These are phyloP conservation scores for Euryodendron excelsum DNA, from an alignment of 148 eudicot genomes.

Conservation along the genomic window DNA sequence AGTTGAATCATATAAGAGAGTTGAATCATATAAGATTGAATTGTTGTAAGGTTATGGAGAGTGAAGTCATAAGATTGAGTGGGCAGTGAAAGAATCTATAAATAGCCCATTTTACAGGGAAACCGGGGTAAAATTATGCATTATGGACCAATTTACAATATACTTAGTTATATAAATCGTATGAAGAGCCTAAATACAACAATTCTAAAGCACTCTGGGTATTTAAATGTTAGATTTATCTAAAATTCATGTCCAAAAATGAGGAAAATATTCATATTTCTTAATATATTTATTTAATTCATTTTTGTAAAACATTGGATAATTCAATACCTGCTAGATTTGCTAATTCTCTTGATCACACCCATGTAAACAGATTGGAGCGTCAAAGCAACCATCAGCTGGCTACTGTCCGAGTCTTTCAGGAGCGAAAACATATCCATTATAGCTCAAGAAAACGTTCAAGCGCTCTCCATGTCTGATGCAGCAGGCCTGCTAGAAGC, in stretches of 20 bases:
- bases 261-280: too few relatives aligned
- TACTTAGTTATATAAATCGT: too few relatives aligned
- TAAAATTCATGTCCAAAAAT: too few relatives aligned
- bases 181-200: not conserved
- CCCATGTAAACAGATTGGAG: conserved; percentile 50
- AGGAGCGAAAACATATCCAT: conserved; percentile 44
- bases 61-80: not conserved
- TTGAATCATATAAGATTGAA: too few relatives aligned
- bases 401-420: conserved; percentile 41
- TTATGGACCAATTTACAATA: not conserved
- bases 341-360: conserved; percentile 6
- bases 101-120: not conserved
- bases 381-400: conserved; percentile 53
- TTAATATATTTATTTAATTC: too few relatives aligned
- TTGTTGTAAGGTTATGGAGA: not conserved
- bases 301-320: not conserved
- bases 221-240: too few relatives aligned
- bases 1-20: too few relatives aligned
- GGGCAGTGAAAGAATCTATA: not conserved
- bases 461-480: conserved; percentile 36
- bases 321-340: not conserved
- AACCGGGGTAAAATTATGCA: too few relatives aligned
- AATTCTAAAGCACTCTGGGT: not conserved
- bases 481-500: conserved; percentile 30
- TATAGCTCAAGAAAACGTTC: conserved; percentile 54